phyloP scores from a whole-genome alignment of 2,329 filamentous ascomycete genomes.

The Fonsecaea nubica region DNA sequence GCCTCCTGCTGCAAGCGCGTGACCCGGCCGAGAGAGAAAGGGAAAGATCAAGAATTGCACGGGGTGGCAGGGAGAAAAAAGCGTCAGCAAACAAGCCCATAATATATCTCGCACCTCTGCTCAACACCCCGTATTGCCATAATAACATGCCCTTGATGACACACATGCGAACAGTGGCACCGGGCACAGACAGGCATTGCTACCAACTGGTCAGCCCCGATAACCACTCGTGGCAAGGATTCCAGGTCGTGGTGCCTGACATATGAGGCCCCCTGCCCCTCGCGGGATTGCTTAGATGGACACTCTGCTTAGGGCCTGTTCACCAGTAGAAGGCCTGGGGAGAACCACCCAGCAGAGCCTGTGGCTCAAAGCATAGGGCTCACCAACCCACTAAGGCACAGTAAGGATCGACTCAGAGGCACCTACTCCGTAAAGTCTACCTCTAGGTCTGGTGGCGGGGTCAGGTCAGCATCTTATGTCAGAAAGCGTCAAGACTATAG shows the following conservation, averaged over 20 bases:
- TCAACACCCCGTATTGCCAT: not conserved
- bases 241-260: slow-evolving; percentile 12
- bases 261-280: slow-evolving; percentile 12
- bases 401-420: slow-evolving; percentile 4
- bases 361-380: not conserved
- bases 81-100: not conserved
- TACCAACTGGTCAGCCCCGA: not conserved
- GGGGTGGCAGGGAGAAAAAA: not conserved
- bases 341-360: not conserved
- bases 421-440: not conserved
- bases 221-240: not conserved
- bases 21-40: slow-evolving; percentile 6
- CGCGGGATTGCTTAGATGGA: slow-evolving; percentile 9
- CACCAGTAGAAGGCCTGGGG: not conserved
- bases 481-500: slow-evolving; percentile 12
- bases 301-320: slow-evolving; percentile 4
- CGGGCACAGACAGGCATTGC: too few relatives aligned
- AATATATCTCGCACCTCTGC: slow-evolving; percentile 9
- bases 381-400: slow-evolving; percentile 18
- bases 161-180: slow-evolving; percentile 5
- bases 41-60: not conserved
- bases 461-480: slow-evolving; percentile 30
- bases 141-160: not conserved
- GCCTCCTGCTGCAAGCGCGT: slow-evolving; percentile 4
- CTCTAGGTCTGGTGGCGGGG: slow-evolving; percentile 1